Evolutionary conservation across 176 grass and related monocot genomes (phyloP).

Genomic region (Triticum dicoccoides): DNA sequence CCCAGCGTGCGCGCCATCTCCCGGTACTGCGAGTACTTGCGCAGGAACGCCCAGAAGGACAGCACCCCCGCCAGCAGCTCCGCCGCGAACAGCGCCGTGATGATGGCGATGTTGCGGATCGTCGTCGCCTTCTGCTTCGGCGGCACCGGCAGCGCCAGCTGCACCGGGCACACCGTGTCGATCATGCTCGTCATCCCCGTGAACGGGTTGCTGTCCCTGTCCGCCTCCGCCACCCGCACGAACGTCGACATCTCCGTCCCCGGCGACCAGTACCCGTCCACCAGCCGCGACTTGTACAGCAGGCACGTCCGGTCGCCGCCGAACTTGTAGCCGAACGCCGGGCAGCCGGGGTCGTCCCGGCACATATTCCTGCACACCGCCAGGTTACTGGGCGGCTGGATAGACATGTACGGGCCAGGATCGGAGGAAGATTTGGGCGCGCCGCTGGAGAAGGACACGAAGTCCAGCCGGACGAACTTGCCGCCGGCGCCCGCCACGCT

Average conservation of each 20-base stretch:
- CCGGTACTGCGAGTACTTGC: conserved; percentile 93
- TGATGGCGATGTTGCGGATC: conserved; percentile 64
- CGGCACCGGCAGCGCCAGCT: conserved; percentile 48
- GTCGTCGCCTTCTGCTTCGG: conserved; percentile 41
- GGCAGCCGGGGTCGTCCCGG: conserved; percentile 1
- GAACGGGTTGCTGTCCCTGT: conserved; percentile 46
- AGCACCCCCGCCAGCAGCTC: conserved; percentile 78
- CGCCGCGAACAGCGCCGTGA: conserved; percentile 58
- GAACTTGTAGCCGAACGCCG: conserved; percentile 79
- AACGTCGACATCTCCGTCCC: conserved; percentile 58
- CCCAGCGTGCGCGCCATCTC: conserved; percentile 92
- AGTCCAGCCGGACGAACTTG: conserved; percentile 78
- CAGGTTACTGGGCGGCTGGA: conserved; percentile 32
- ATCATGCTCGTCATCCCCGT: conserved; percentile 76
- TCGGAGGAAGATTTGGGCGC: accelerated
- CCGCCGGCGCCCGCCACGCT: conserved; percentile 5
- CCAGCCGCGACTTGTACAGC: not conserved
- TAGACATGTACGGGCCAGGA: not conserved
- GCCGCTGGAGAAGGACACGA: conserved; percentile 42
- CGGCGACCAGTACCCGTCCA: conserved; percentile 74
- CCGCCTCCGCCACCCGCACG: conserved; percentile 39
- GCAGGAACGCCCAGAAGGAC: conserved; percentile 94
- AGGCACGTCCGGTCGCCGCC: conserved; percentile 51
- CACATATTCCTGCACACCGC: not conserved
- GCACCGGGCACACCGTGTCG: conserved; percentile 70